Evolutionary conservation across 805 yeast species (phyloP), one percentile per base, ranked within the genome.

Genomic region (Kazachstania martiniae): DNA sequence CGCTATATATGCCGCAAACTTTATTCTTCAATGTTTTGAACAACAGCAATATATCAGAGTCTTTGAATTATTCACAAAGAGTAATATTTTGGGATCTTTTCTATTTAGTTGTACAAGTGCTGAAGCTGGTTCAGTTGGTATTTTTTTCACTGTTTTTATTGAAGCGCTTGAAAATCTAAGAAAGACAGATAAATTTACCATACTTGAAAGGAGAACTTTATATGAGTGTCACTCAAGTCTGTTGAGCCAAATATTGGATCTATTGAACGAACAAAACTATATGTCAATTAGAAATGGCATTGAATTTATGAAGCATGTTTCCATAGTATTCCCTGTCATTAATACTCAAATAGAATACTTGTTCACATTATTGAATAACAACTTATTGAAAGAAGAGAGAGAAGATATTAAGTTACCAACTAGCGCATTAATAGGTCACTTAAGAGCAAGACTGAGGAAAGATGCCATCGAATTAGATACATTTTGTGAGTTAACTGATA

Each of bases 321-420:
- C 77, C 13, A 66, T 68, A 2, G 65, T 69, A 12, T 85, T 73
- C 49, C 94, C 95, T 0, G 59, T 66, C 8, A 69, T 82, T 10
- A 75, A 74, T 32, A 74, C 68, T 18, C 87, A 82, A 35, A 77
- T 85, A 21, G 73, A 70, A 34, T 36, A 47, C 5, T 47, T 86
- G 2, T 53, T 66, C 6, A 58, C 53, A 4, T 54, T 63, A 8
- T 59, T 87, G 21, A 65, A 70, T 19, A 43, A 47, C 1, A 70
- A 81, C 14, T 47, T 71, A 6, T 39, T 52, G 4, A 47, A 52
- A 0, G 96, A 87, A 40, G 49, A 58, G 3, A 68, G 96, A 41
- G 87, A 82, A 34, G 97, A 87, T 55, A 66, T 87, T 44, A 80
- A 73, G 46, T 60, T 87, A 22, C 77, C 95, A 1, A 74, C 85